Base-by-base conservation (phyloP, 495 filamentous ascomycete species). In the Staphylotrichum tortipilum region DNA sequence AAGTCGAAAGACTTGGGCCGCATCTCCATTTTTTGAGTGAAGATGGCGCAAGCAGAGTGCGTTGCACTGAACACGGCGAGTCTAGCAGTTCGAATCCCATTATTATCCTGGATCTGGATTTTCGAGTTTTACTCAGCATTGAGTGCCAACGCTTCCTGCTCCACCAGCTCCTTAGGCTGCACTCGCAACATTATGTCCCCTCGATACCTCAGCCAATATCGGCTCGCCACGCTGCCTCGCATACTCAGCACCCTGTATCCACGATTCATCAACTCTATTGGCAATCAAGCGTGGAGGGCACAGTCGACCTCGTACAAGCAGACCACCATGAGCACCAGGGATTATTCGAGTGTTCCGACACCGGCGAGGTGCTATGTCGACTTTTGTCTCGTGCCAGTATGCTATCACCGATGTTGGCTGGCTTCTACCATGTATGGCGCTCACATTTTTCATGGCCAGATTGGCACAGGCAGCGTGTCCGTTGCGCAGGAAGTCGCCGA, bases 401-500 rank as follows among this genome's bases (percentile, higher is more conserved):
- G 76, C 70, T 15, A 9, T 15, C 17, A 35, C 5, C 23, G 2
- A 21, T 18, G 8, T 18, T n/a, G 8, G 11, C 3, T 9, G 6
- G 12, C 1, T 18, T 26, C 15, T 19, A 3, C n/a, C 14, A 17
- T 10, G 41, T 19, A 18, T 7, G 29, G 18, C 23, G 21, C 14
- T 10, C n/a, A n/a, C n/a, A n/a, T n/a, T n/a, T n/a, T n/a, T 3
- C 26, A 38, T 56, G n/a, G n/a, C n/a, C 47, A 88, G 85, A 78
- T 95, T 52, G 92, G 92, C 54, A 95, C 89, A 1, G 75, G 76
- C 21, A 82, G 76, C 5, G 78, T 85, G 29, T 95, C 88, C 8
- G 90, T 98, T 18, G 88, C 88, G 1, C 74, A 81, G 41, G 86
- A 96, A 65, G 79, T 98, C 28, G 90, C 92, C 34, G 81, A 84